Evolutionary conservation across 495 filamentous ascomycete species (phyloP), one percentile per base, ranked within the genome.

Genomic region (Talaromyces trachyspermus): DNA sequence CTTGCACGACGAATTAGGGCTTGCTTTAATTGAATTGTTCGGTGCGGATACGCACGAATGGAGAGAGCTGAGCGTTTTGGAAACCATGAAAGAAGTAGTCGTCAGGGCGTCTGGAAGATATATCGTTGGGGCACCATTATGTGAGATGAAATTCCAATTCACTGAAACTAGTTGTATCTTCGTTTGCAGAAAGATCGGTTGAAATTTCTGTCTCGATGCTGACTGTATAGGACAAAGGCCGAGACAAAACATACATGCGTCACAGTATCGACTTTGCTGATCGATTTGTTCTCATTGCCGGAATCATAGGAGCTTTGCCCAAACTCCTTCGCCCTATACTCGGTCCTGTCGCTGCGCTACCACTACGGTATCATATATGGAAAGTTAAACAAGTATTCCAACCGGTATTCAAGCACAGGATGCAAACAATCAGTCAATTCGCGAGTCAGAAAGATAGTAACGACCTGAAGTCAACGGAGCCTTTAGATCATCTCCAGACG

Each of bases 111-210:
- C 61, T 7, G 68, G 60, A 46, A 60, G 68, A 9, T 66, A 69
- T 49, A 64, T 65, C 12, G 53, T 72, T 19, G 69, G 68, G 1
- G 33, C 56, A n/a, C 59, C 63, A 2, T 46, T 72, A 4, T 69
- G 66, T 65, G 49, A 32, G 50, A 36, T 26, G 10, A 9, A 17
- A 17, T 10, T 10, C 37, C 4, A 40, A 17, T 9, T 40, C 10
- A 17, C 37, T 32, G 3, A 9, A 32, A 32, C 29, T n/a, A 40
- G 11, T 17, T 40, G 17, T 40, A 9, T 10, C 10, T 40, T 17
- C 19, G 2, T 22, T 40, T 15, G 15, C 36, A 14, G 6, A 7
- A 20, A 15, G 7, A 39, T 14, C 12, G 8, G n/a, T 19, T 17
- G n/a, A n/a, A n/a, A n/a, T n/a, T n/a, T n/a, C n/a, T n/a, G n/a